phyloP scores from a whole-genome alignment of 129 eudicot genomes.

The Erigeron canadensis region DNA sequence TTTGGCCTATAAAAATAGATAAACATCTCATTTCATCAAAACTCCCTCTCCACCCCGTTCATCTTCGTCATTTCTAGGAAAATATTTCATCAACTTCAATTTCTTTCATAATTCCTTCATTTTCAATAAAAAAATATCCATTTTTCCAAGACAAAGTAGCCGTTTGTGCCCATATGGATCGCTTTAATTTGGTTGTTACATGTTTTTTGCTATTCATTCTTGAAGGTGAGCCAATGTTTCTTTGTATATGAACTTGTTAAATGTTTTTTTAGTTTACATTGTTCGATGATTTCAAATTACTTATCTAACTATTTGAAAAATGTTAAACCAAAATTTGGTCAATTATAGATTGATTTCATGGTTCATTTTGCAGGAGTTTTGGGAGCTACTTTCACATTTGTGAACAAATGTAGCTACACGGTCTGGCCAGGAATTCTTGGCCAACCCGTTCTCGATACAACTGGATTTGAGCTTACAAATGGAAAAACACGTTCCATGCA shows the following conservation, averaged over 20 bases:
- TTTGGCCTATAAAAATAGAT: constrained; percentile 7
- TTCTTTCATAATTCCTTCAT: not conserved
- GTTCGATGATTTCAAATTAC: not conserved
- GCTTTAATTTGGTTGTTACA: constrained; percentile 9
- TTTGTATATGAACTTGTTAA: not conserved
- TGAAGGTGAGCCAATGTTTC: constrained; percentile 13
- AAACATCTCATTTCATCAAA: constrained; percentile 11
- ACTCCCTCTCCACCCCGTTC: constrained; percentile 13
- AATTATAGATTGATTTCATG: not conserved
- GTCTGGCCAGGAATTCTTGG: constrained; percentile 74
- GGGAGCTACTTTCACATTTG: constrained; percentile 57
- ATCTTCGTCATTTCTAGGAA: constrained; percentile 20
- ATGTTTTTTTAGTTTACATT: not conserved
- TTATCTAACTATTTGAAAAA: not conserved
- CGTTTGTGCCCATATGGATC: constrained; percentile 19
- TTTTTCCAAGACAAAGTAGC: not conserved
- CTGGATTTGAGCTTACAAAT: constrained; percentile 59
- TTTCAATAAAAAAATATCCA: not conserved
- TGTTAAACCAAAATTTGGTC: not conserved
- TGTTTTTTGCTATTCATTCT: constrained; percentile 5
- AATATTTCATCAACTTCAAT: not conserved
- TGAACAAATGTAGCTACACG: constrained; percentile 53
- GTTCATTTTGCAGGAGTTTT: constrained; percentile 28
- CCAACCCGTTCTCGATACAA: constrained; percentile 55
- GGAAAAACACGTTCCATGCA: constrained; percentile 45